A percentile compares a stretch with the other conserved stretches of the same genome.
Evolutionary conservation across 805 yeast species (phyloP).

Genomic region (Candida lessepsii): DNA sequence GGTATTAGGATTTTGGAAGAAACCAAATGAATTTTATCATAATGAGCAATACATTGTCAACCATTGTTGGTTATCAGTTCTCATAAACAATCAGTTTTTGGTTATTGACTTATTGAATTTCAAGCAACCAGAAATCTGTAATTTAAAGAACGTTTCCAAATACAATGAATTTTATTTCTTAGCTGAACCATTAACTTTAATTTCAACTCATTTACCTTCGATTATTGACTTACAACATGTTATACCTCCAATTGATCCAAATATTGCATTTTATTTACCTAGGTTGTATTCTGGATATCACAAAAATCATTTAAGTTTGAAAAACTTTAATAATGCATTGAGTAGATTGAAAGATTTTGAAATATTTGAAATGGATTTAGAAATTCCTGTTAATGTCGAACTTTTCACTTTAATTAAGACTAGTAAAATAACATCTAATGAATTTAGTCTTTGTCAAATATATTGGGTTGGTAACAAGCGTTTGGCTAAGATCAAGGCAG

Average conservation of each 20-base stretch:
- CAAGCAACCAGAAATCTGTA: constrained; percentile 33
- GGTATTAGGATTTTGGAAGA: constrained; percentile 79
- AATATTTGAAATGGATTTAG: constrained; percentile 72
- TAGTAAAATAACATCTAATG: constrained; percentile 46
- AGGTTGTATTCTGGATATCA: constrained; percentile 82
- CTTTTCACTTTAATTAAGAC: constrained; percentile 58
- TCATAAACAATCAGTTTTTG: constrained; percentile 74
- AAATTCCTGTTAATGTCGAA: constrained; percentile 70
- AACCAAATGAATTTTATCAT: constrained; percentile 62
- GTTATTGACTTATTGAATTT: constrained; percentile 61
- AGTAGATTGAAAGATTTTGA: constrained; percentile 74
- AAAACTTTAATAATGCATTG: constrained; percentile 72
- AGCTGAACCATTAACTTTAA: constrained; percentile 67
- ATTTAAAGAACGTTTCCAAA: constrained; percentile 22
- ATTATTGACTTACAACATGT: constrained; percentile 81
- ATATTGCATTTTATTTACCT: constrained; percentile 78
- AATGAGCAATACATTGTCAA: constrained; percentile 56
- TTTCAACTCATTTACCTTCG: constrained; percentile 85
- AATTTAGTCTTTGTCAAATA: constrained; percentile 71
- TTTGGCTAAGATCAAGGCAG: constrained; percentile 74
- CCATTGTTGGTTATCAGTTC: constrained; percentile 86
- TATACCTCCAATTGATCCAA: constrained; percentile 77
- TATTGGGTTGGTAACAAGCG: constrained; percentile 65
- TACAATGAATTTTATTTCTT: constrained; percentile 69
- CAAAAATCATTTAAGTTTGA: constrained; percentile 53